These are phyloP conservation scores for Sphenostylis stenocarpa DNA, from an alignment of 306 rosid genomes.

Conservation along the genomic window DNA sequence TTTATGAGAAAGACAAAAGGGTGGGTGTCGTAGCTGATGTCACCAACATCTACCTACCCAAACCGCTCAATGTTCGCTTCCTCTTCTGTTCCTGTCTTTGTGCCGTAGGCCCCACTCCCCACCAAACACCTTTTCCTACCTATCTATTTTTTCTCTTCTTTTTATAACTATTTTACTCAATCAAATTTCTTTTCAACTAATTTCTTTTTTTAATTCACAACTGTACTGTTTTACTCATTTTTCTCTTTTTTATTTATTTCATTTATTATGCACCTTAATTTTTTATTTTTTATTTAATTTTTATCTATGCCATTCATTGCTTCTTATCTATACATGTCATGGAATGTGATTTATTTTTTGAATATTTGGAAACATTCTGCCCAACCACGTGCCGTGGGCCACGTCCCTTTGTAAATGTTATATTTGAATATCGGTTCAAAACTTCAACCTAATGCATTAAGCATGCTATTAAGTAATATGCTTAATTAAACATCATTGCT, in stretches of 20 bases:
- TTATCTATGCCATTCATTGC: no score
- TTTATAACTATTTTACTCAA: no score
- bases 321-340: no score
- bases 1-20: conserved; percentile 35
- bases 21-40: conserved; percentile 23
- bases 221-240: no score
- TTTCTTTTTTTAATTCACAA: no score
- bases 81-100: not conserved
- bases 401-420: not conserved
- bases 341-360: no score
- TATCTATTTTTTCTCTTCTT: not conserved
- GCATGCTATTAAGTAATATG: not conserved
- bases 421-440: not conserved
- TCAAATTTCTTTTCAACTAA: no score
- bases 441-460: not conserved
- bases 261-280: no score
- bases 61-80: conserved; percentile 29
- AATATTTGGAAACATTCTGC: not conserved
- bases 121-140: conserved; percentile 27
- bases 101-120: conserved; percentile 33
- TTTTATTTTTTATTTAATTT: no score
- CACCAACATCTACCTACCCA: conserved; percentile 39
- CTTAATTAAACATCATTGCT: not conserved
- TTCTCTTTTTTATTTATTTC: no score
- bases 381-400: conserved; percentile 19